Evolutionary conservation across 139 green algal species (phyloP).

Genomic region (Closterium sp.): DNA sequence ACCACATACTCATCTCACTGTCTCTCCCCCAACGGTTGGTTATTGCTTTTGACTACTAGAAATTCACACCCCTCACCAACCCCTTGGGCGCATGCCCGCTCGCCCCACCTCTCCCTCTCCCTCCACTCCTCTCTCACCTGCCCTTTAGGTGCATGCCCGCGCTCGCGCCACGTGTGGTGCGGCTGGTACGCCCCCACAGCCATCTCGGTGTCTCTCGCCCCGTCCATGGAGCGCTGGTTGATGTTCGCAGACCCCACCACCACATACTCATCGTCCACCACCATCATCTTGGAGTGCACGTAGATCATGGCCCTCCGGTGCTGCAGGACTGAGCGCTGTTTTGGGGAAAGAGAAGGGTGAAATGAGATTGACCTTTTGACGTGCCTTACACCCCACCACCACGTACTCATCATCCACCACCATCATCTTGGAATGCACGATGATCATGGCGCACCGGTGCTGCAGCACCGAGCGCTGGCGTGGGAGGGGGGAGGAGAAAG

Average conservation of each 20-base stretch:
- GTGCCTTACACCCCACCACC: constrained; percentile 64
- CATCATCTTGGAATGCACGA: neutral
- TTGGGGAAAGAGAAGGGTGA: neutral
- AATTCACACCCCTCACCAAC: neutral
- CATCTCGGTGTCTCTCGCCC: constrained; percentile 65
- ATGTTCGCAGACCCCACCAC: constrained; percentile 66
- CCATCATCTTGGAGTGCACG: neutral
- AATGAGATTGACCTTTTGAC: neutral
- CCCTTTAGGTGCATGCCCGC: neutral
- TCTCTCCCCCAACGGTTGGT: too few relatives aligned
- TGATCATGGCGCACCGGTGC: neutral
- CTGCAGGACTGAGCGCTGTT: neutral
- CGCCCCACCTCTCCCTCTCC: too few relatives aligned
- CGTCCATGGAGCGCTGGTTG: constrained; percentile 55
- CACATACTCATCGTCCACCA: constrained; percentile 64
- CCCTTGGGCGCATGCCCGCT: neutral
- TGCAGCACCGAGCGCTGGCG: too few relatives aligned
- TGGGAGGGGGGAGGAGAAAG: too few relatives aligned
- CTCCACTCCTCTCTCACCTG: neutral
- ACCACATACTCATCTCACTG: constrained; percentile 35
- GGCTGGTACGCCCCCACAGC: constrained; percentile 59
- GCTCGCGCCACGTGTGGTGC: constrained; percentile 17
- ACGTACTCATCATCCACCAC: constrained; percentile 65
- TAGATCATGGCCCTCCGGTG: neutral
- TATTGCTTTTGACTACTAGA: too few relatives aligned